Evolutionary conservation across 495 filamentous ascomycete species (phyloP), one percentile per base, ranked within the genome.

Genomic region (Entonaema liquescens): DNA sequence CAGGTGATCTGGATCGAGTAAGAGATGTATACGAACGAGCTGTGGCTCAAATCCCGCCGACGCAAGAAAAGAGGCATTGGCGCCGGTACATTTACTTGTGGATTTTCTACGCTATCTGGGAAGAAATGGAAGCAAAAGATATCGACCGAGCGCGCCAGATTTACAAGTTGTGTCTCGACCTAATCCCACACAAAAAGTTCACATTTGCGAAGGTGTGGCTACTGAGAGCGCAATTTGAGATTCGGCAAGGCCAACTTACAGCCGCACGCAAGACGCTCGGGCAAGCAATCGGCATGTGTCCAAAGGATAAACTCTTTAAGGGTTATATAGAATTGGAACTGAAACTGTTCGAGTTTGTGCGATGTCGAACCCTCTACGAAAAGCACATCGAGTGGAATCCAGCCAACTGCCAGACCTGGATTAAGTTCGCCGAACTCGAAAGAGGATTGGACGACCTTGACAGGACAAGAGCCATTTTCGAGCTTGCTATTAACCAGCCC

Each of bases 121-220:
- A 98, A 78, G 95, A 98, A 75, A 88, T 90, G 84, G 90, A 93
- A 61, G 87, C 87, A 25, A 90, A 91, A 70, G 94, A 98, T 72
- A 76, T 88, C 36, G 86, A 90, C 21, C 89, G 96, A 36, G 93
- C 95, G 7, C 87, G 92, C 29, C 92, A 97, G 74, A 93, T 99
- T 71, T 98, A 97, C 81, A 85, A 91, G 62, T 92, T 95, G 68
- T 97, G 92, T 67, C 81, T 98, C 36, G 90, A 89, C 72, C 81
- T 98, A 25, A 90, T 98, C 68, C 96, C 95, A 0, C 95, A 99
- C 82, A 96, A 97, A 78, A 92, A 93, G 71, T 99, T 98, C 81
- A 98, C 95, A 1, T 99, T 98, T 78, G 93, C 93, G 78, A 99
- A 99, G 76, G 83, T 98, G 59, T 98, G 96, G 95, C 82, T 98